Evolutionary conservation across 2,329 filamentous ascomycete species (phyloP).

Genomic region (Fusarium citri): DNA sequence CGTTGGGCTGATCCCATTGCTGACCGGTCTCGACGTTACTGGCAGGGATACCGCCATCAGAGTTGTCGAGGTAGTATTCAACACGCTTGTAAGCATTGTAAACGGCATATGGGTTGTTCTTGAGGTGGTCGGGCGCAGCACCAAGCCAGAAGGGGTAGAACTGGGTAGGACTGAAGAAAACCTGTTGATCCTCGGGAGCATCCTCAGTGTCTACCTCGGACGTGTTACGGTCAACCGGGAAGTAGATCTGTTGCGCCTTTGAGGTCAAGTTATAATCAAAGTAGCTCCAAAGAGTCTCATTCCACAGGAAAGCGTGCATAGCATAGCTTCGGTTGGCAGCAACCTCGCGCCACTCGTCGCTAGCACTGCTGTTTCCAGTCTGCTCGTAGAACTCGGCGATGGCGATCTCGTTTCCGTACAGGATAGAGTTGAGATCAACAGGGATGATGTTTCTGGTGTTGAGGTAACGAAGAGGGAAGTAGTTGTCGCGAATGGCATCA

Average conservation of each 20-base stretch:
- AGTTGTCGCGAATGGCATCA: slow-evolving; percentile 69
- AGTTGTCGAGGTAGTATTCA: slow-evolving; percentile 61
- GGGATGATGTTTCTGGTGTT: slow-evolving; percentile 69
- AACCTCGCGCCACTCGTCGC: slow-evolving; percentile 60
- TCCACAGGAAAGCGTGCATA: slow-evolving; percentile 74
- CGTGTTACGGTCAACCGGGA: slow-evolving; percentile 60
- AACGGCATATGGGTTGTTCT: slow-evolving; percentile 69
- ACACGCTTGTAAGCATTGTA: slow-evolving; percentile 66
- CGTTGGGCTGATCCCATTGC: slow-evolving; percentile 78
- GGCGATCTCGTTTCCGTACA: slow-evolving; percentile 73
- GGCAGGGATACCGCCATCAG: slow-evolving; percentile 69
- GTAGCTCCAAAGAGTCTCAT: slow-evolving; percentile 70
- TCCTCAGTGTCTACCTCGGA: slow-evolving; percentile 46
- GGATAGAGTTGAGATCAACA: slow-evolving; percentile 75
- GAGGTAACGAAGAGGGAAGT: slow-evolving; percentile 73
- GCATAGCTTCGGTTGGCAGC: slow-evolving; percentile 68
- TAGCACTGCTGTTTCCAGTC: slow-evolving; percentile 62
- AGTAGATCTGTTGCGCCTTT: slow-evolving; percentile 64
- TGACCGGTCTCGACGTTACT: slow-evolving; percentile 71
- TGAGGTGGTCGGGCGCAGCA: slow-evolving; percentile 67
- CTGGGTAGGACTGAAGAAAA: slow-evolving; percentile 69
- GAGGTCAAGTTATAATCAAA: slow-evolving; percentile 77
- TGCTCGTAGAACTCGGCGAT: slow-evolving; percentile 66
- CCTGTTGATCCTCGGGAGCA: slow-evolving; percentile 66
- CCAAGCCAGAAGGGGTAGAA: slow-evolving; percentile 78